Conservation (phyloP, 768 basidiomycete genomes). For the Leucocoprinus birnbaumii region DNA sequence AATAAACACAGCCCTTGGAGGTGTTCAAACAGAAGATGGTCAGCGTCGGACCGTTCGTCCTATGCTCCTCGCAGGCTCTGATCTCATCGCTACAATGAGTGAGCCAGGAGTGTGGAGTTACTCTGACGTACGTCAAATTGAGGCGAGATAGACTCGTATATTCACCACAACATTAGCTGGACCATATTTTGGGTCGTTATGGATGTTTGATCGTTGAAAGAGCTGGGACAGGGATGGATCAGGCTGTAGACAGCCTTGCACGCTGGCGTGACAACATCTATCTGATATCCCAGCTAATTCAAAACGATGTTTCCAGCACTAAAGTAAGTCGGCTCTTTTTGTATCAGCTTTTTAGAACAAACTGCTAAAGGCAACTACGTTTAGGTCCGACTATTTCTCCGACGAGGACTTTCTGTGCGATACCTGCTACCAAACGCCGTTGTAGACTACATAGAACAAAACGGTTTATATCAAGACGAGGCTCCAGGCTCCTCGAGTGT, state of each 20-base stretch:
- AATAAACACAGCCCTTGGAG: constrained; percentile 84
- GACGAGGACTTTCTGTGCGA: constrained; percentile 77
- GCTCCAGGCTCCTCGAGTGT: constrained; percentile 17
- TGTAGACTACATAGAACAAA: constrained; percentile 90
- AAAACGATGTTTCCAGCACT: constrained; percentile 96
- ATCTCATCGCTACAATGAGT: constrained; percentile 96
- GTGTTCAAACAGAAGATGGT: constrained; percentile 70
- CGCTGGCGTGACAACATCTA: constrained; percentile 84
- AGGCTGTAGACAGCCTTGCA: constrained; percentile 71
- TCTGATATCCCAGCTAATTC: constrained; percentile 90
- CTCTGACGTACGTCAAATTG: constrained; percentile 69
- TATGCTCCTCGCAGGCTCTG: constrained; percentile 97
- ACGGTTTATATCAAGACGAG: constrained; percentile 75
- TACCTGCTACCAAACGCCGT: constrained; percentile 91
- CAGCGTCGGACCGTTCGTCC: constrained; percentile 75
- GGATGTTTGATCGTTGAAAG: constrained; percentile 95
- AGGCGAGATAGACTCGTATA: constrained; percentile 2
- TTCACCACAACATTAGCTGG: constrained; percentile 53
- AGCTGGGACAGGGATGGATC: constrained; percentile 88
- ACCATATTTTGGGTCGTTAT: constrained; percentile 93
- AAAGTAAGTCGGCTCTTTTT: constrained; percentile 52
- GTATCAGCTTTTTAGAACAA: neutral
- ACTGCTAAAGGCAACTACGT: neutral
- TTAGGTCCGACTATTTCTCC: constrained; percentile 67
- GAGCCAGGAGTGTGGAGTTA: constrained; percentile 98